Evolutionary conservation across 2,329 filamentous ascomycete genomes (phyloP), one percentile per base, ranked within the genome.

Genomic region (Hymenoscyphus fraxineus): DNA sequence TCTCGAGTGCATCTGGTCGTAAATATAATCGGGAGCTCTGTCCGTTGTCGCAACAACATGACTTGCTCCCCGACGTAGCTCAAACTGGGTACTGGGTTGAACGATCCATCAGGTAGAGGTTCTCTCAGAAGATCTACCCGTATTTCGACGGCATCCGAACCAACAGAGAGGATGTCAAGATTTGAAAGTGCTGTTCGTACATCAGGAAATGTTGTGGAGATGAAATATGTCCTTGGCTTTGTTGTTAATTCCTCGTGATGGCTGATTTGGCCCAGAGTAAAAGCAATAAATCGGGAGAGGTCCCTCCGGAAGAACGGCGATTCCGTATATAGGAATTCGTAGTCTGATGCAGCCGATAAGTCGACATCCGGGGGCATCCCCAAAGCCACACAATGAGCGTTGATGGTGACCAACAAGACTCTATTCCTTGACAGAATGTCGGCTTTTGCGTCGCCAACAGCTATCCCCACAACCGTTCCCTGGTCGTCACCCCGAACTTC

Each of bases 21-120:
- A 75, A 94, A 94, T 64, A 96, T 93, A 74, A 96, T 92, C n/a
- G 92, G 92, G 54, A 96, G 80, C 72, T 96, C 92, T 0, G 91
- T 95, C 67, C 90, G 85, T 76, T 95, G 91, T 31, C 92, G 86
- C 66, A 96, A 78, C 1, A 92, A 79, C 90, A 94, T 93, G 63
- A 96, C 83, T 76, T 96, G 92, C 76, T 94, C 88, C 35, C 91
- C 92, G 10, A 96, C 91, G 76, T 95, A 95, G 74, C 88, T 89
- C 70, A 95, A 77, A 74, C 91, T 94, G 2, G 92, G 91, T 22
- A 95, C 82, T 44, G 83, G 77, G 38, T 85, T 86, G 70, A 85
- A 86, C 1, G 80, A 80, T 7, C 86, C 88, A 70, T 90, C 83
- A 16, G 79, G 77, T 7, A 88, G 78, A 4, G 89, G 87, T 71